These are phyloP conservation scores for Tetrapisispora taiwanensis DNA, from an alignment of 805 yeast species.

Conservation along the genomic window DNA sequence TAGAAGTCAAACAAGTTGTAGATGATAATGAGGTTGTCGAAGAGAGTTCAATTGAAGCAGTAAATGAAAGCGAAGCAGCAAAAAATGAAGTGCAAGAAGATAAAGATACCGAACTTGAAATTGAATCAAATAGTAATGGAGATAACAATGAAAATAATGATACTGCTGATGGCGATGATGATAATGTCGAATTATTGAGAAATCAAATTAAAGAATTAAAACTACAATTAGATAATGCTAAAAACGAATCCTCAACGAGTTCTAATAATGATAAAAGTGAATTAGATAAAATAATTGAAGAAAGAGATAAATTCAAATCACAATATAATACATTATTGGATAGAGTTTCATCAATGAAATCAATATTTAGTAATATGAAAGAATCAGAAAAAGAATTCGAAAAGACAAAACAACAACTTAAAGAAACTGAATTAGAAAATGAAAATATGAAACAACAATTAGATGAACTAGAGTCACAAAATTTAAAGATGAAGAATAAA, in stretches of 20 bases:
- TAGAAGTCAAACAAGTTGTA: background rate
- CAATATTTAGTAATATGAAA: slow-evolving; percentile 64
- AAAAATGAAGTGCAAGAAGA: background rate
- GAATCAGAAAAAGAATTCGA: slow-evolving; percentile 56
- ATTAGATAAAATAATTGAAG: slow-evolving; percentile 33
- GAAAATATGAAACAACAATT: slow-evolving; percentile 28
- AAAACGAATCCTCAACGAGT: background rate
- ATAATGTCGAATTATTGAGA: background rate
- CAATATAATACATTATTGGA: slow-evolving; percentile 54
- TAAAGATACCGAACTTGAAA: slow-evolving; percentile 4
- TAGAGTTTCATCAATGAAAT: slow-evolving; percentile 62
- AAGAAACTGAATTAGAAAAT: slow-evolving; percentile 37
- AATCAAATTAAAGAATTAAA: slow-evolving; percentile 2
- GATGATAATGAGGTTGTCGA: background rate
- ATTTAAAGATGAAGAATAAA: slow-evolving; percentile 28
- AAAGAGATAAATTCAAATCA: slow-evolving; percentile 46
- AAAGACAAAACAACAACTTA: slow-evolving; percentile 40
- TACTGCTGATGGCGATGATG: too few relatives aligned
- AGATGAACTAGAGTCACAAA: slow-evolving; percentile 37
- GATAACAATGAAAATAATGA: background rate
- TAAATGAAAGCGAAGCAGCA: background rate
- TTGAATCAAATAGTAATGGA: background rate
- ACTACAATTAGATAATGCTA: slow-evolving; percentile 4
- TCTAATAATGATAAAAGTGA: slow-evolving; percentile 13
- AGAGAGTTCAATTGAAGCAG: background rate